These are phyloP conservation scores for Pachysandra terminalis DNA, from an alignment of 164 flowering plant genomes.

Conservation along the genomic window DNA sequence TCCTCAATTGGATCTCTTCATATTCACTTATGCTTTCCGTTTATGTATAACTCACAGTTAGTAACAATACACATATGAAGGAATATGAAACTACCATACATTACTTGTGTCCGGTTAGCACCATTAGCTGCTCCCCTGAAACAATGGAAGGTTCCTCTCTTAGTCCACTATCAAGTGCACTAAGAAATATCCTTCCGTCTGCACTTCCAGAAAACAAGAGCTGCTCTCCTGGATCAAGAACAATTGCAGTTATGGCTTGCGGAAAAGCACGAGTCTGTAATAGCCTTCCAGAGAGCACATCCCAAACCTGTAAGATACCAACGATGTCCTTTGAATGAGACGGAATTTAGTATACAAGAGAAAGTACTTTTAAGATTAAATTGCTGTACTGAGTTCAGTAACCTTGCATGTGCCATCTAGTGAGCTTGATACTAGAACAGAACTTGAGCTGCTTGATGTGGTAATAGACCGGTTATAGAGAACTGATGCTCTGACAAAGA, in stretches of 20 bases:
- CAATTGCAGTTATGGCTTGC: slow-evolving; percentile 36
- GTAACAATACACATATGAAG: slow-evolving; percentile 1
- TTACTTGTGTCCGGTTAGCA: slow-evolving; percentile 59
- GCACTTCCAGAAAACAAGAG: slow-evolving; percentile 39
- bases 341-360: background rate
- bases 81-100: slow-evolving; percentile 26
- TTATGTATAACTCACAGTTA: background rate
- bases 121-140: slow-evolving; percentile 25
- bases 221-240: slow-evolving; percentile 38
- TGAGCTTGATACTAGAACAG: slow-evolving; percentile 46
- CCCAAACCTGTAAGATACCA: slow-evolving; percentile 40
- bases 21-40: background rate
- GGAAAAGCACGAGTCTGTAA: slow-evolving; percentile 30
- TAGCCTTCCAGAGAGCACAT: slow-evolving; percentile 33
- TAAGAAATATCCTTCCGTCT: slow-evolving; percentile 47
- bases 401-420: slow-evolving; percentile 63
- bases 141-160: slow-evolving; percentile 22
- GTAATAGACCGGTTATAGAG: slow-evolving; percentile 39
- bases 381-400: background rate
- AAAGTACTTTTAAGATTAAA: background rate
- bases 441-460: slow-evolving; percentile 27
- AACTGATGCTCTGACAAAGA: slow-evolving; percentile 35
- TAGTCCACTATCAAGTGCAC: slow-evolving; percentile 31
- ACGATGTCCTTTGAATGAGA: background rate
- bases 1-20: background rate